Base-by-base conservation (phyloP, 306 rosid species). In the Vigna unguiculata region DNA sequence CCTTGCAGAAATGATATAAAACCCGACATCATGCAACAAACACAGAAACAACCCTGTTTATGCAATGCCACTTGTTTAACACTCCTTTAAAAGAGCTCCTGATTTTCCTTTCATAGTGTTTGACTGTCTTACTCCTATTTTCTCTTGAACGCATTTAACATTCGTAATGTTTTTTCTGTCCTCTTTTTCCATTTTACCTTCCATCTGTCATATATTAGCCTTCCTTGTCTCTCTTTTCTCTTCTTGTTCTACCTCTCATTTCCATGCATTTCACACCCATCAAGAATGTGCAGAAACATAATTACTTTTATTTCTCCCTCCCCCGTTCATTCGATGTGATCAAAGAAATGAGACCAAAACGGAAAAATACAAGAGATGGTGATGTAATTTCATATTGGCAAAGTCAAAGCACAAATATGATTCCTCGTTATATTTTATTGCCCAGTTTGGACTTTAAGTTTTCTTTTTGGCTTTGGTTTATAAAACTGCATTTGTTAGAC, bases 1-100 rank as follows among this genome's bases (percentile, higher is more conserved):
- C 96, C 97, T 90, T 53, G 58, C 19, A 76, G 11, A 78, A 78
- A 69, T 25, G 0, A 69, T 9, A 24, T 52, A 25, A 67, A 76
- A 65, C 10, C 25, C 46, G 62, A 68, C 57, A 48, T 32, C 78
- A 51, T 21, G 21, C 40, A 66, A 58, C n/a, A 75, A 78, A 57
- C 32, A 11, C 7, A 43, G 40, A 14, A 43, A 41, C 52, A 63
- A 17, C 48, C 28, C 9, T 62, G 28, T 17, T 19, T 63, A 38
- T 17, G 30, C 20, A 48, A 63, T 38, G 69, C 19, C 49, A 63
- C 3, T 10, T 62, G 11, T 17, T 36, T 63, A 12, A 17, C 69
- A 36, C 15, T 28, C n/a, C n/a, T 17, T 63, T 28, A 38, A 36
- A 36, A 63, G 49, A 63, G 69, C 28, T 63, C 28, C 69, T 38